These are phyloP conservation scores for Albizia julibrissin DNA, from an alignment of 306 rosid species.

Conservation along the genomic window DNA sequence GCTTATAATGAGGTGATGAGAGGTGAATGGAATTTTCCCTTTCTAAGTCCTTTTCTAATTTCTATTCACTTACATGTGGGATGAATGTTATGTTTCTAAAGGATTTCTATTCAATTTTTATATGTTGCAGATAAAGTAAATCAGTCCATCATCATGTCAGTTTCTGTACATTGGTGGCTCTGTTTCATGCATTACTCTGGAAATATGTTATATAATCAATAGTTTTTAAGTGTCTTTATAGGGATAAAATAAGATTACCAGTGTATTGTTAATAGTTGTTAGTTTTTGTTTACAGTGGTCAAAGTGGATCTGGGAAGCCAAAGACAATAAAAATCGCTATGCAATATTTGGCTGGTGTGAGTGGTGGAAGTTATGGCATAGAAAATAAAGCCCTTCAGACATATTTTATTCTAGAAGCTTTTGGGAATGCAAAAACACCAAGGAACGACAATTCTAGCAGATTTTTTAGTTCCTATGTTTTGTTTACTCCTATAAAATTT, in stretches of 20 bases:
- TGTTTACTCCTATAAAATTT: slow-evolving; percentile 15
- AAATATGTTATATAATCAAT: slow-evolving; percentile 19
- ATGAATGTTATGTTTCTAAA: slow-evolving; percentile 36
- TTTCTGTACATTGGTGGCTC: slow-evolving; percentile 8
- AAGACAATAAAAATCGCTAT: slow-evolving; percentile 81
- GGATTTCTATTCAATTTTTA: slow-evolving; percentile 34
- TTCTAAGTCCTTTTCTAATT: slow-evolving; percentile 18
- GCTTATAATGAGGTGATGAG: slow-evolving; percentile 81
- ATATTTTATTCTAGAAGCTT: slow-evolving; percentile 74
- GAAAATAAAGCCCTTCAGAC: slow-evolving; percentile 60
- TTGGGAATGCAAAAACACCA: slow-evolving; percentile 89
- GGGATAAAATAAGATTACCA: not conserved
- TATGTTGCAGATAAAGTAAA: slow-evolving; percentile 73
- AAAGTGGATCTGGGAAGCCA: slow-evolving; percentile 96
- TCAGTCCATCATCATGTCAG: slow-evolving; percentile 76
- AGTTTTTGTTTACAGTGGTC: slow-evolving; percentile 66
- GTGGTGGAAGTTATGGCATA: slow-evolving; percentile 51
- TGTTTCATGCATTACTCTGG: not conserved
- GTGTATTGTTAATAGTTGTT: slow-evolving; percentile 14
- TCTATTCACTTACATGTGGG: slow-evolving; percentile 20
- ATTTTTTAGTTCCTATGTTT: slow-evolving; percentile 67
- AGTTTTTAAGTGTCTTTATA: slow-evolving; percentile 11
- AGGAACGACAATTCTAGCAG: slow-evolving; percentile 79
- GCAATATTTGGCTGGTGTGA: slow-evolving; percentile 70
- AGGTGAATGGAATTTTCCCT: slow-evolving; percentile 32